phyloP scores from a whole-genome alignment of 2,329 filamentous ascomycete species.

The Setomelanomma holmii region DNA sequence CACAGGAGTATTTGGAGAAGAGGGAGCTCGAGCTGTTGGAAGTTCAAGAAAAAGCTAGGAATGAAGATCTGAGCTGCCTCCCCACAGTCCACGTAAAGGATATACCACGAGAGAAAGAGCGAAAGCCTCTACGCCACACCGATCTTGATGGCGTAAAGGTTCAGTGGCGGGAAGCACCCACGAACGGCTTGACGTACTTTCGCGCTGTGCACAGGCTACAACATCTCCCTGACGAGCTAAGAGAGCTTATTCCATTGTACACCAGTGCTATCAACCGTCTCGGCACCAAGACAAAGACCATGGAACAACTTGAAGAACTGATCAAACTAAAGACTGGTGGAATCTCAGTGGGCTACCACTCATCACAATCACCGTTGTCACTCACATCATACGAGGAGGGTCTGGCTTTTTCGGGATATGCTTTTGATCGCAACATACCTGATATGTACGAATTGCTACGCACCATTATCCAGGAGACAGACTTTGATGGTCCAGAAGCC shows the following conservation, averaged over 20 bases:
- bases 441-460: constrained; percentile 88
- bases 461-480: constrained; percentile 81
- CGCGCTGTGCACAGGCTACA: constrained; percentile 83
- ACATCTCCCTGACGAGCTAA: constrained; percentile 81
- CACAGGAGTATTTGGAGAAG: constrained; percentile 73
- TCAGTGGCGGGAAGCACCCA: constrained; percentile 91
- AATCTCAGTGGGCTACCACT: constrained; percentile 82
- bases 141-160: constrained; percentile 70
- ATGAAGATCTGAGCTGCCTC: constrained; percentile 84
- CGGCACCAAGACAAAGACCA: constrained; percentile 83
- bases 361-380: constrained; percentile 77
- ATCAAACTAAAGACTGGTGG: constrained; percentile 98
- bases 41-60: constrained; percentile 83
- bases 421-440: constrained; percentile 86
- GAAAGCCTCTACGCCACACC: constrained; percentile 69
- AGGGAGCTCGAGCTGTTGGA: constrained; percentile 81
- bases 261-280: constrained; percentile 92
- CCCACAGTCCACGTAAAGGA: constrained; percentile 89
- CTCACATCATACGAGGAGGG: constrained; percentile 78
- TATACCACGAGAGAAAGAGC: constrained; percentile 80
- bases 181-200: constrained; percentile 96
- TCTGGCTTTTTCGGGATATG: constrained; percentile 82
- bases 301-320: constrained; percentile 93
- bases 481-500: constrained; percentile 85
- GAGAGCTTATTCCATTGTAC: constrained; percentile 86